Conservation (phyloP, 106 monocot species). For the Triglochin maritima region DNA sequence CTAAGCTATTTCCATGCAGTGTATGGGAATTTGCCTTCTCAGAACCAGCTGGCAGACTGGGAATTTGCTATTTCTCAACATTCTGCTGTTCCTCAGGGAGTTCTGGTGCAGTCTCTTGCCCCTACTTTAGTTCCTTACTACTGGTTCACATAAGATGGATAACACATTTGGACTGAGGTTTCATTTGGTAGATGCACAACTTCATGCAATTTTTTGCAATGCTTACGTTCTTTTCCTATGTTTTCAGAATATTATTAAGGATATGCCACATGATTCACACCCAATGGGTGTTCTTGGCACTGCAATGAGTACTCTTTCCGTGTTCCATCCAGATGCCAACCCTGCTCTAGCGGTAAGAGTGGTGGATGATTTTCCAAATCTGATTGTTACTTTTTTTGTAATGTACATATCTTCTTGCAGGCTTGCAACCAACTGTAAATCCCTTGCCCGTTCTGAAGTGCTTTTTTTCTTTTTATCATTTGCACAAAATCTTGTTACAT, state of each 20-base stretch:
- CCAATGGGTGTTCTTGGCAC: conserved; percentile 97
- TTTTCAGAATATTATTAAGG: conserved; percentile 77
- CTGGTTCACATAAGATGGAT: background rate
- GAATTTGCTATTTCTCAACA: conserved; percentile 93
- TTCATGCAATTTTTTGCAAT: too few species aligned
- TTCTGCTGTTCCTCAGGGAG: conserved; percentile 91
- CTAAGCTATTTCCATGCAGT: conserved; percentile 22
- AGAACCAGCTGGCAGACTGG: conserved; percentile 74
- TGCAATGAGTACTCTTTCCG: conserved; percentile 92
- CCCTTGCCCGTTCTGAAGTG: too few species aligned
- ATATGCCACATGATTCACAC: conserved; percentile 98
- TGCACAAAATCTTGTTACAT: too few species aligned
- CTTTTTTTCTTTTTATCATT: too few species aligned
- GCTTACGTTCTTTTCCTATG: background rate
- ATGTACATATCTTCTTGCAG: too few species aligned
- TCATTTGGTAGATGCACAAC: background rate
- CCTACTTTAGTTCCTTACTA: background rate
- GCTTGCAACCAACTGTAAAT: too few species aligned
- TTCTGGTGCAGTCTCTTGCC: conserved; percentile 46
- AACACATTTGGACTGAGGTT: background rate
- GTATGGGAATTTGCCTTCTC: conserved; percentile 90
- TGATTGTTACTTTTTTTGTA: too few species aligned
- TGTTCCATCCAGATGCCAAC: conserved; percentile 98
- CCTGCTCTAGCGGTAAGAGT: conserved; percentile 85
- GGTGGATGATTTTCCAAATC: too few species aligned